Evolutionary conservation across 1,139 yeast species (phyloP).

Genomic region (Debaryomyces sp.): DNA sequence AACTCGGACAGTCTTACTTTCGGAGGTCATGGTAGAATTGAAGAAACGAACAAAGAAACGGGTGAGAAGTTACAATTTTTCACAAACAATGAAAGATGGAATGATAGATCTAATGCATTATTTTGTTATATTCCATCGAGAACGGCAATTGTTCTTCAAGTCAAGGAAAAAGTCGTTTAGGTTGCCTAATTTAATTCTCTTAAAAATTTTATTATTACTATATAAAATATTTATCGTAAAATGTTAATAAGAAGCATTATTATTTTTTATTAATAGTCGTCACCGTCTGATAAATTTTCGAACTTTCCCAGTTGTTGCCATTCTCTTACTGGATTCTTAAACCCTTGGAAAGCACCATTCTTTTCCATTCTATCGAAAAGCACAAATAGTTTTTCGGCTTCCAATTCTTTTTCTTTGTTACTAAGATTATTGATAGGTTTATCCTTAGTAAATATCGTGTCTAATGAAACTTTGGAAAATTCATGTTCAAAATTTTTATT

Average conservation of each 20-base stretch:
- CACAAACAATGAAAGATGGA: constrained; percentile 81
- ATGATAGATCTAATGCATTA: constrained; percentile 70
- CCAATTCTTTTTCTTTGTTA: constrained; percentile 55
- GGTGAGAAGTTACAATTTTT: constrained; percentile 49
- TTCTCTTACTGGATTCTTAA: constrained; percentile 43
- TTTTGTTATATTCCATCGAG: constrained; percentile 86
- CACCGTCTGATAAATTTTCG: constrained; percentile 21
- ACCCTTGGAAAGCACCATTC: constrained; percentile 45
- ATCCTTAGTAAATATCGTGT: constrained; percentile 92
- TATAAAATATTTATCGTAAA: background rate
- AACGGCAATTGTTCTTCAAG: constrained; percentile 68
- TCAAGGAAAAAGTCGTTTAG: constrained; percentile 15
- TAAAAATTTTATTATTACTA: background rate
- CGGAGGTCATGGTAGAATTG: constrained; percentile 84
- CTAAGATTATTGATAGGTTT: constrained; percentile 41
- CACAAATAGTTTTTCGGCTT: constrained; percentile 54
- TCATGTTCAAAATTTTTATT: constrained; percentile 59
- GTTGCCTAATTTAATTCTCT: background rate
- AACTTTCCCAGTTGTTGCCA: constrained; percentile 40
- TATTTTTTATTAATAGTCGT: background rate
- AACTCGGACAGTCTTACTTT: constrained; percentile 70
- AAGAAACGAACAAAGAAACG: constrained; percentile 42
- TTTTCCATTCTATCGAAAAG: constrained; percentile 52
- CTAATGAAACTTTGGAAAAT: constrained; percentile 94
- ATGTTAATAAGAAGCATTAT: background rate